These are phyloP conservation scores for Talaromyces pinophilus DNA, from an alignment of 2,329 filamentous ascomycete genomes.

Conservation along the genomic window DNA sequence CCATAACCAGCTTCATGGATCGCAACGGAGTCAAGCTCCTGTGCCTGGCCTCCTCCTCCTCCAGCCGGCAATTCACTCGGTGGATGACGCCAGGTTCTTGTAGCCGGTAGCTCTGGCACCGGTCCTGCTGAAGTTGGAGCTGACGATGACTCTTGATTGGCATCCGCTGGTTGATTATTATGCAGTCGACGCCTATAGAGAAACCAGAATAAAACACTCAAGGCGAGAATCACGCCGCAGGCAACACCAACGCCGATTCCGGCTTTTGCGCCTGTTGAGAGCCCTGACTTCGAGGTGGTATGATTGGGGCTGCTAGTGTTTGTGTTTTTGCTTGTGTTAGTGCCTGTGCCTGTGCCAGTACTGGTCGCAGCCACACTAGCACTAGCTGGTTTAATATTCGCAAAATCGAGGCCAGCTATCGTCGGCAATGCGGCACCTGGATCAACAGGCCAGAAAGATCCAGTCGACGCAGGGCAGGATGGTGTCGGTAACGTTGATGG, in stretches of 20 bases:
- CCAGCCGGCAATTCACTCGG: neutral
- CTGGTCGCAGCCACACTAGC: neutral
- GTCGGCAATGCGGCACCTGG: neutral
- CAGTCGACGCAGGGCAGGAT: neutral
- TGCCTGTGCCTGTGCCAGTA: neutral
- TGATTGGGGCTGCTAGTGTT: neutral
- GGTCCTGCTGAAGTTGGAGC: neutral
- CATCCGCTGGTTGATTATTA: neutral
- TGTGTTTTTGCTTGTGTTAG: neutral
- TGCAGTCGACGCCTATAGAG: neutral
- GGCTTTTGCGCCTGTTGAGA: conserved; percentile 1
- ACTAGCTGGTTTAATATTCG: neutral
- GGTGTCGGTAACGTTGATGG: neutral
- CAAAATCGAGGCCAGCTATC: neutral
- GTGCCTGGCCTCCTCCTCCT: neutral
- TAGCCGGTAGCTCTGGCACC: neutral
- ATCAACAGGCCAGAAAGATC: neutral
- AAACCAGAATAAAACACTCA: neutral
- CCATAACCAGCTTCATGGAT: neutral
- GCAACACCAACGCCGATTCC: conserved; percentile 11
- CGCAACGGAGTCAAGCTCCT: neutral
- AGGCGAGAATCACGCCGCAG: neutral
- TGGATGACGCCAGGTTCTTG: neutral
- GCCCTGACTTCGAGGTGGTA: neutral
- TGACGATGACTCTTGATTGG: neutral